Percentiles rank a stretch among this genome's conserved stretches.
These are phyloP conservation scores for Lojkania enalia DNA, from an alignment of 2,329 filamentous ascomycete species.

Conservation along the genomic window DNA sequence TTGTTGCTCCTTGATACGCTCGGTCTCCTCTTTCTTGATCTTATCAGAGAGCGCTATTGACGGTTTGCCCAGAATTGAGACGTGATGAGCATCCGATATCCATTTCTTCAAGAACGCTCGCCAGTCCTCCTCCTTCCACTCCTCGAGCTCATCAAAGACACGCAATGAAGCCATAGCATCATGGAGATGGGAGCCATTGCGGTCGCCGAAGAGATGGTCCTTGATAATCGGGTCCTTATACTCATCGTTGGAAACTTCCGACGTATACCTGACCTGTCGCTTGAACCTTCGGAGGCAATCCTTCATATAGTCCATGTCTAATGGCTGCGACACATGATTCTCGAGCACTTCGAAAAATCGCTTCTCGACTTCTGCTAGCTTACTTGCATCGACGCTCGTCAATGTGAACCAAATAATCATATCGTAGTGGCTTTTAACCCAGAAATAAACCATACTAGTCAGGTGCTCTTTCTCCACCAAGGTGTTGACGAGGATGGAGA, in stretches of 20 bases:
- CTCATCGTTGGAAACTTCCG: slow-evolving; percentile 78
- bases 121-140: slow-evolving; percentile 86
- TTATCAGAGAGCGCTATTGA: slow-evolving; percentile 78
- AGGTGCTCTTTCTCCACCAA: slow-evolving; percentile 93
- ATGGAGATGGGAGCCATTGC: slow-evolving; percentile 66
- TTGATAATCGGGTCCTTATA: slow-evolving; percentile 86
- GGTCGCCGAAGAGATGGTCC: slow-evolving; percentile 86
- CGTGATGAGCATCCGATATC: slow-evolving; percentile 81
- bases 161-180: slow-evolving; percentile 46
- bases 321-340: slow-evolving; percentile 75
- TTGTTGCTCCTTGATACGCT: slow-evolving; percentile 76
- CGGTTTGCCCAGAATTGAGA: slow-evolving; percentile 86
- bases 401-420: slow-evolving; percentile 84
- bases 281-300: slow-evolving; percentile 84
- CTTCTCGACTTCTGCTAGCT: slow-evolving; percentile 80
- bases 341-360: slow-evolving; percentile 81
- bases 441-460: slow-evolving; percentile 81
- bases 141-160: slow-evolving; percentile 68
- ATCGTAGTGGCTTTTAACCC: slow-evolving; percentile 77
- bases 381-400: slow-evolving; percentile 83
- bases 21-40: slow-evolving; percentile 79
- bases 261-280: slow-evolving; percentile 79
- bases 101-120: slow-evolving; percentile 78
- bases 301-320: slow-evolving; percentile 88
- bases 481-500: slow-evolving; percentile 86